Percentiles rank a stretch among this genome's conserved stretches.
phyloP scores from a whole-genome alignment of 2,329 filamentous ascomycete genomes.

The Cladosporium sp. region DNA sequence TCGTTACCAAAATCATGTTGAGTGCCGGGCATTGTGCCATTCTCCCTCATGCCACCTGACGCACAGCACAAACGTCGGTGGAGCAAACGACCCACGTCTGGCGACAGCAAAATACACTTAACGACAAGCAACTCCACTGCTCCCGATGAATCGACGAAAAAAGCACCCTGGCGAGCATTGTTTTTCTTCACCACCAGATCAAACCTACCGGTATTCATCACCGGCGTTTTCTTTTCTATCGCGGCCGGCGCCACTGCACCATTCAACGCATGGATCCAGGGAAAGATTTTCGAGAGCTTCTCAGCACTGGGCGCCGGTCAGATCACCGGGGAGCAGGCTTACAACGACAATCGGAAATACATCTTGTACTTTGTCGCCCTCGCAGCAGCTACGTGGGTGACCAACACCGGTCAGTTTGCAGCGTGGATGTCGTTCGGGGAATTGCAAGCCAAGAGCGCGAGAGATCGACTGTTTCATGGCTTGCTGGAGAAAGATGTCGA shows the following conservation, averaged over 20 bases:
- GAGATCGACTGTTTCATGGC: conserved; percentile 60
- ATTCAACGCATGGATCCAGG: conserved; percentile 64
- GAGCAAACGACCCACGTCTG: conserved; percentile 17
- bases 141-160: conserved; percentile 13
- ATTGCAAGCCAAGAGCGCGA: conserved; percentile 64
- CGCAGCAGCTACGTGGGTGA: conserved; percentile 61
- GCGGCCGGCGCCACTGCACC: conserved; percentile 61
- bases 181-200: conserved; percentile 66
- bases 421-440: conserved; percentile 78
- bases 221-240: conserved; percentile 54
- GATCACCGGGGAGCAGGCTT: conserved; percentile 47
- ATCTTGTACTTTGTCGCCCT: conserved; percentile 60
- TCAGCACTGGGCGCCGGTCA: conserved; percentile 58
- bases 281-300: conserved; percentile 68
- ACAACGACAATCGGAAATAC: conserved; percentile 54
- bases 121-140: conserved; percentile 5
- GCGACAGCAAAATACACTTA: conserved; percentile 12
- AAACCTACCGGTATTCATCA: conserved; percentile 52
- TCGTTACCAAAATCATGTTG: not conserved
- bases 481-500: conserved; percentile 68
- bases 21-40: not conserved
- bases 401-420: conserved; percentile 62
- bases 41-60: conserved; percentile 16
- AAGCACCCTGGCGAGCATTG: conserved; percentile 49
- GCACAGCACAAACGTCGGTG: conserved; percentile 15